Evolutionary conservation across 179 eudicot genomes (phyloP), one percentile per base, ranked within the genome.

Genomic region (Corrigiola litoralis): DNA sequence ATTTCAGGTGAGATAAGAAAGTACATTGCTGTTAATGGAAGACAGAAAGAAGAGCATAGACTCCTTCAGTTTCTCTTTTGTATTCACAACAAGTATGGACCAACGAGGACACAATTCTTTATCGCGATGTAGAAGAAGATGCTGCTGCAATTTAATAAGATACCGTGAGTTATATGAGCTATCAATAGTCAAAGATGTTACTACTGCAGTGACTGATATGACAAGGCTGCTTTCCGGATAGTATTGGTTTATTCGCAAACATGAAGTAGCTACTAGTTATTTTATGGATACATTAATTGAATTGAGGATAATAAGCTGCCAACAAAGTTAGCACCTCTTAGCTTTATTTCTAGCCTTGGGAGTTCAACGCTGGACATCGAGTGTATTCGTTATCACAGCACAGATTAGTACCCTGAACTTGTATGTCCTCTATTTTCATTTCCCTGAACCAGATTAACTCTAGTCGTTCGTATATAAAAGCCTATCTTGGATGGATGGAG

Each of bases 281-380:
- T 65, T 44, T 77, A 77, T 61, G 71, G 74, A 24, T 41, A 71
- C 23, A n/a, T 18, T 16, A 62, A 33, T 41, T 54, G 21, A 16
- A 42, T 33, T n/a, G 77, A 72, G 17, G 58, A 63, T 60, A 50
- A 6, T 4, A 61, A 36, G 41, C 45, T 77, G n/a, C 72, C 78
- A 14, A 12, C 41, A 9, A 45, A 44, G 21, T 50, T 77, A 69
- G 34, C 73, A 58, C 56, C 77, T 18, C 11, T 32, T 28, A 61
- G 58, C 2, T 37, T 51, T 17, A 29, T 77, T 31, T 32, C 61
- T 1, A 55, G 32, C 20, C 60, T 58, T 4, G 27, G 4, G 21
- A 32, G 81, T 69, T 73, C 54, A 10, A 18, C 71, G 81, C 8
- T 78, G 78, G 81, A 29, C 37, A 16, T 36, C 50, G n/a, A 54